phyloP scores from a whole-genome alignment of 2,329 filamentous ascomycete genomes.

The Phialophora tarda region DNA sequence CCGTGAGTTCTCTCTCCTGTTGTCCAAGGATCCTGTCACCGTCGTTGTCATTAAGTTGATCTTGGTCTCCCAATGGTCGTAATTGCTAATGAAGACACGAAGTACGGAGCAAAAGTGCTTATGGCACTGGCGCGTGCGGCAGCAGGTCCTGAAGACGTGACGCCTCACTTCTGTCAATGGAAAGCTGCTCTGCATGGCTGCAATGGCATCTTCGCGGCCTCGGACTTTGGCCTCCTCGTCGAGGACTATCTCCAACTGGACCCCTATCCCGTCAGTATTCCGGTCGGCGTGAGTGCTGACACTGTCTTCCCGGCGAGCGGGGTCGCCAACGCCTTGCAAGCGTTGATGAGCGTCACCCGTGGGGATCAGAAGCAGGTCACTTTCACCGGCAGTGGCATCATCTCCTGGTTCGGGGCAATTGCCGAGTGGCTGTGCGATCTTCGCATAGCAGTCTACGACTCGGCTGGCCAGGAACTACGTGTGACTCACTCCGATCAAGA shows the following conservation, averaged over 20 bases:
- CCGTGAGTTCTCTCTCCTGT: background rate
- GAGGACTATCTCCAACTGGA: conserved; percentile 37
- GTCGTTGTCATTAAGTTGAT: background rate
- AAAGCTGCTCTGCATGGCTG: conserved; percentile 29
- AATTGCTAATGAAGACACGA: background rate
- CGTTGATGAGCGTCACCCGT: conserved; percentile 32
- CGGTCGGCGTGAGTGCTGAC: conserved; percentile 13
- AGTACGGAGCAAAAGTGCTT: conserved; percentile 34
- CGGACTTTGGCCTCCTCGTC: conserved; percentile 36
- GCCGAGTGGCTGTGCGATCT: conserved; percentile 38
- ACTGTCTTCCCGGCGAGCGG: conserved; percentile 26
- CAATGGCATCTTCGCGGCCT: conserved; percentile 35
- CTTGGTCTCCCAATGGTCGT: background rate
- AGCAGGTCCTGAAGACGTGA: conserved; percentile 30
- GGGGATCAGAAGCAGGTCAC: conserved; percentile 32
- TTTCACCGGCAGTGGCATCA: conserved; percentile 34
- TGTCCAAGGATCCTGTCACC: background rate
- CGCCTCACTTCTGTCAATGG: conserved; percentile 37
- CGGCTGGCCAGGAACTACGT: conserved; percentile 28
- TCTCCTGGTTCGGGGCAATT: conserved; percentile 37
- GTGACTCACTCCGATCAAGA: conserved; percentile 24
- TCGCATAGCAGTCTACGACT: conserved; percentile 29
- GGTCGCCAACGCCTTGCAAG: conserved; percentile 30
- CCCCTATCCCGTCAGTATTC: conserved; percentile 27
- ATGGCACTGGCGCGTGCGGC: conserved; percentile 22